phyloP scores from a whole-genome alignment of 257 asterid species.

The Nicotiana noctiflora region DNA sequence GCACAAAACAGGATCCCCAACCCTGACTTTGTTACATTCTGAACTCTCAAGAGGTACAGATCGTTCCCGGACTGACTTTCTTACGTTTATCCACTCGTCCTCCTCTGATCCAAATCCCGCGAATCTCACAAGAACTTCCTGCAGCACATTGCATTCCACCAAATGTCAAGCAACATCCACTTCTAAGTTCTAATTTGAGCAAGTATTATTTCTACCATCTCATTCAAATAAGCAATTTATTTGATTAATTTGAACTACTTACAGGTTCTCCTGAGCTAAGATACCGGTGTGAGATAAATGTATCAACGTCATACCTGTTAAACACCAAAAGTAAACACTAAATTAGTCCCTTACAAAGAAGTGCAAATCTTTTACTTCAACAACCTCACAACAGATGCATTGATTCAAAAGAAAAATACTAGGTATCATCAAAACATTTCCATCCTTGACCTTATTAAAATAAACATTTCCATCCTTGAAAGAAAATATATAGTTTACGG shows the following conservation, averaged over 20 bases:
- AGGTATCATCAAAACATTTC: not conserved
- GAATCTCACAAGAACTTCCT: constrained; percentile 79
- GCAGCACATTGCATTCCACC: constrained; percentile 23
- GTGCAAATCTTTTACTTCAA: not conserved
- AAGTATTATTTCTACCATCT: not conserved
- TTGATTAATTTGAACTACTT: constrained; percentile 34
- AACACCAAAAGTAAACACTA: not conserved
- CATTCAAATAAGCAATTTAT: not conserved
- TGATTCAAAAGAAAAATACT: not conserved
- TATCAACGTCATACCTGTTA: constrained; percentile 83
- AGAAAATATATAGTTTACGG: not conserved
- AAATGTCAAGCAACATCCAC: constrained; percentile 9
- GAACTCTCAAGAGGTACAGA: constrained; percentile 69
- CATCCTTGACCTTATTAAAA: not conserved
- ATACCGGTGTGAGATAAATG: constrained; percentile 61
- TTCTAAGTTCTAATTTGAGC: not conserved
- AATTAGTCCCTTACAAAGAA: not conserved
- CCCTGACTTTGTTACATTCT: constrained; percentile 61
- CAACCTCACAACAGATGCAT: not conserved
- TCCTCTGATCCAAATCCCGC: constrained; percentile 74
- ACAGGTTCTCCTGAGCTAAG: constrained; percentile 62
- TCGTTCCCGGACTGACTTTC: constrained; percentile 56
- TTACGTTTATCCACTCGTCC: constrained; percentile 77
- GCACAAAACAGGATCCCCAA: constrained; percentile 77
- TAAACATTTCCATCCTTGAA: not conserved